phyloP scores from a whole-genome alignment of 1,139 yeast genomes.

The Geotrichum reessii region DNA sequence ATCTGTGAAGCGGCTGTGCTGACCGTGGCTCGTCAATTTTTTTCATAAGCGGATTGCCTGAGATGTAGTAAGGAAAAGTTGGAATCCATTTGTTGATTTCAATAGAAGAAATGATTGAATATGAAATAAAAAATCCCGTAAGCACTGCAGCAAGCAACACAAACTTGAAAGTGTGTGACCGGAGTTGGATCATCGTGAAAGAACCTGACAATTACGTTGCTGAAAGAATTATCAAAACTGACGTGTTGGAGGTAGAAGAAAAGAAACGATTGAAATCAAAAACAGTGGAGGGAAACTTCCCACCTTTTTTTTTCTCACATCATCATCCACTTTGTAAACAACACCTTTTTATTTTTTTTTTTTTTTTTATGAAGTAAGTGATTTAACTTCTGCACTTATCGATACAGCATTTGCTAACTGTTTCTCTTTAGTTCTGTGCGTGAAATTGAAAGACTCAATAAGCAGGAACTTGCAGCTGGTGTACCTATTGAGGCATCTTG shows the following conservation, averaged over 20 bases:
- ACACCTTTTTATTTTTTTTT: too few species aligned
- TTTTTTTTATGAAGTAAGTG: conserved; percentile 17
- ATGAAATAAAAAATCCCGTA: not conserved
- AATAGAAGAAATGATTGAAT: conserved; percentile 3
- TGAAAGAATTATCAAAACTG: not conserved
- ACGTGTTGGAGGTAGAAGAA: not conserved
- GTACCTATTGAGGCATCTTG: conserved; percentile 63
- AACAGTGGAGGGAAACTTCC: not conserved
- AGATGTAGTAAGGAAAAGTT: conserved; percentile 26
- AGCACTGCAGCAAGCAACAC: not conserved
- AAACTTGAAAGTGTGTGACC: conserved; percentile 6
- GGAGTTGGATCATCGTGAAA: conserved; percentile 4
- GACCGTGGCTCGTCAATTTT: conserved; percentile 23
- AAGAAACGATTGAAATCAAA: not conserved
- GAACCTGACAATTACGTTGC: not conserved
- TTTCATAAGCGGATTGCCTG: conserved; percentile 27
- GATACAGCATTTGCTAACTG: not conserved
- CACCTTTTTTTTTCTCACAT: too few species aligned
- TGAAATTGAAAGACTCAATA: conserved; percentile 57
- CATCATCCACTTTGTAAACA: too few species aligned
- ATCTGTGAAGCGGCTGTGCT: conserved; percentile 1
- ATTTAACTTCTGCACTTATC: not conserved
- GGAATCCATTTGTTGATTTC: conserved; percentile 25
- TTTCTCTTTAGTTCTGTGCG: conserved; percentile 20
- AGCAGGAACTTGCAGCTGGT: conserved; percentile 59